Evolutionary conservation across 768 basidiomycete genomes (phyloP), one percentile per base, ranked within the genome.

Genomic region (Phlegmacium glaucopus): DNA sequence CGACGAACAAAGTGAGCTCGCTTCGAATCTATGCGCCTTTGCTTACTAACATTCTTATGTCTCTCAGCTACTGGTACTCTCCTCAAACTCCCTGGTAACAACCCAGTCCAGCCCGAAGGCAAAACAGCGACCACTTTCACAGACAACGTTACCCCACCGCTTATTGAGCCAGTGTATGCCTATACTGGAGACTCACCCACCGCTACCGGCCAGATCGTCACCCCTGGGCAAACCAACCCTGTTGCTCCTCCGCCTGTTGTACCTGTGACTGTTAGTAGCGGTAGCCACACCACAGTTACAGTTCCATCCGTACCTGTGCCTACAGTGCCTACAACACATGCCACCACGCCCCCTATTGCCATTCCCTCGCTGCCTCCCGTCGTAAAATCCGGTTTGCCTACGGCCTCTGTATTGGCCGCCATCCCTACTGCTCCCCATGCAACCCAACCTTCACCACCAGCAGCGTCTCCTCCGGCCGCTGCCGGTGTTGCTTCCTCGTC

Each of bases 61-160:
- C 26, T 40, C 15, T 43, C 26, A 80, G 78, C 70, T 9, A 72
- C 70, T 27, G 78, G 78, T 42, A 77, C 69, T 5, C 49, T 80
- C 35, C 18, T 59, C 27, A 66, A 68, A 29, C 73, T 80, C 29
- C 78, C 78, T 2, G 78, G 78, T 29, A 78, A 79, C 63, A 79
- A 79, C 60, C 77, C 78, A 9, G 72, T 80, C 16, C 67, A 72
- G 43, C 55, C 56, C 6, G 66, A 61, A 44, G 72, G 71, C 25
- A 51, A 48, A 30, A 56, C 50, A 29, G 74, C 72, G 6, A 59
- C 61, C 3, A 57, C 64, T 46, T 66, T 61, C 49, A 26, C 64
- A 4, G 69, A 70, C 45, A 53, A 57, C n/a, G 62, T 56, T n/a
- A 61, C 58, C 2, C 78, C 78, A 32, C 51, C 63, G 5, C 52